phyloP scores from a whole-genome alignment of 306 rosid genomes.

The Prunus persica region DNA sequence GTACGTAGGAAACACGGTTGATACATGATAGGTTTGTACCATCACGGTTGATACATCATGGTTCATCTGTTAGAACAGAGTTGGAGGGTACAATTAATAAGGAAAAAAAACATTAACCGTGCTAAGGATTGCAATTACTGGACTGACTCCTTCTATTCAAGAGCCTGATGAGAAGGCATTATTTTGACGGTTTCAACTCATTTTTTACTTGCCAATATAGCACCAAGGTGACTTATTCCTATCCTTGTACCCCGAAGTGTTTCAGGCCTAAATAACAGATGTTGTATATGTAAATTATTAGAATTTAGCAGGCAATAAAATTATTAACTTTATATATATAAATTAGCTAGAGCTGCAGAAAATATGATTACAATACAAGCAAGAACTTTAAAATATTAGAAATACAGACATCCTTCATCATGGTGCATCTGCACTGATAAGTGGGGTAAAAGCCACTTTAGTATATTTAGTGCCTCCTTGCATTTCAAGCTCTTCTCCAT shows the following conservation, averaged over 20 bases:
- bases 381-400: not conserved
- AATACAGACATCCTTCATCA: not conserved
- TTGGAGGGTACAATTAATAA: no score
- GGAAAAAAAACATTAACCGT: no score
- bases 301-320: no score
- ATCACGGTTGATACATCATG: no score
- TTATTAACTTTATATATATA: no score
- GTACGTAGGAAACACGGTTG: no score
- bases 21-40: no score
- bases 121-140: no score
- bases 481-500: constrained; percentile 23
- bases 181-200: not conserved
- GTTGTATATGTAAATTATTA: no score
- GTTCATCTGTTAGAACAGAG: no score
- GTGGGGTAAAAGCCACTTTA: not conserved
- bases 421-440: not conserved
- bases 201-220: not conserved
- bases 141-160: no score
- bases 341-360: not conserved
- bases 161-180: not conserved
- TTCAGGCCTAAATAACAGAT: not conserved
- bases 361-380: not conserved
- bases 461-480: constrained; percentile 12
- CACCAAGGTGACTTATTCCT: not conserved
- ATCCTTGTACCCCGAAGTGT: not conserved